Conservation (phyloP, 208 protist genomes). For the Trichomonas tenax region DNA sequence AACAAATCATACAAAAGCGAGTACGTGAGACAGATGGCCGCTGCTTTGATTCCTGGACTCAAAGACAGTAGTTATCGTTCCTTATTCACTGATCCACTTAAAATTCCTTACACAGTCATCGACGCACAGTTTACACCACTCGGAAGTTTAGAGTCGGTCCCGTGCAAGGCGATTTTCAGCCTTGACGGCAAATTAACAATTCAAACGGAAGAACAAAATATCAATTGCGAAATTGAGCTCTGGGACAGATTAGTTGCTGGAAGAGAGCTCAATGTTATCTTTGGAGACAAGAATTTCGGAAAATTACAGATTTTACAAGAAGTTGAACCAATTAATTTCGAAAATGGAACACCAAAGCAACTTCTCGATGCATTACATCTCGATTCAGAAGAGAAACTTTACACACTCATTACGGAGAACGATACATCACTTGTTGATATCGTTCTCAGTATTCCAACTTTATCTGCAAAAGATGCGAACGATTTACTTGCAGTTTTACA, state of each 20-base stretch:
- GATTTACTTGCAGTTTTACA: background rate
- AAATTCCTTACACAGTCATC: background rate
- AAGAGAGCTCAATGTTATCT: background rate
- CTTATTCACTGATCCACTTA: background rate
- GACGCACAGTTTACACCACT: background rate
- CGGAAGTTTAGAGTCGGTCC: background rate
- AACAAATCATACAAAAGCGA: background rate
- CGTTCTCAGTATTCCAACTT: background rate
- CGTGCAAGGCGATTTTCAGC: background rate
- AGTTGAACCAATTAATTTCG: background rate
- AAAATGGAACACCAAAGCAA: background rate
- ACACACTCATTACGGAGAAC: background rate
- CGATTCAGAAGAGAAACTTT: background rate
- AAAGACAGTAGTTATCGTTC: background rate
- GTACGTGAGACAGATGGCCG: background rate
- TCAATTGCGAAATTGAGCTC: background rate
- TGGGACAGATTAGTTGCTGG: background rate
- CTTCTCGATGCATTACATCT: background rate
- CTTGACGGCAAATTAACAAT: background rate
- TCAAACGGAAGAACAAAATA: background rate
- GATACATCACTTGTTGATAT: background rate
- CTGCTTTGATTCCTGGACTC: background rate
- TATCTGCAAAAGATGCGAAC: background rate
- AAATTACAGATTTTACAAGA: background rate
- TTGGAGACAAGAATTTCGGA: background rate